Conservation (phyloP, 2,329 filamentous ascomycete genomes). For the Alternaria infectoria region DNA sequence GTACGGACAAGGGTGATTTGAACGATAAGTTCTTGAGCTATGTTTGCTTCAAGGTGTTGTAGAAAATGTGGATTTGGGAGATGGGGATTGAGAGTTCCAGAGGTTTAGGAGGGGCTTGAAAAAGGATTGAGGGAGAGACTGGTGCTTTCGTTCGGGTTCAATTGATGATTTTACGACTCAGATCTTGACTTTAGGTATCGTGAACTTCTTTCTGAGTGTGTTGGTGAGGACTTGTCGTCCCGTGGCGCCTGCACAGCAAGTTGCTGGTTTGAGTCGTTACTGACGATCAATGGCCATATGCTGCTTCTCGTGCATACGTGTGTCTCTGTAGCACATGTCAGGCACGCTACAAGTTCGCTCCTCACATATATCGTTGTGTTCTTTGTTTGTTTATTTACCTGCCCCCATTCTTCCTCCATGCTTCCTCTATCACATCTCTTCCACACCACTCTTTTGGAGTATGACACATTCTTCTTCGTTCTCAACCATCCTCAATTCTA, state of each 20-base stretch:
- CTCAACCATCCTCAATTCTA: neutral
- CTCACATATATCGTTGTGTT: neutral
- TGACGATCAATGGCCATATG: neutral
- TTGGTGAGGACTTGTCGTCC: fast-evolving
- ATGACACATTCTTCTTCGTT: neutral
- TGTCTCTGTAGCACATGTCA: neutral
- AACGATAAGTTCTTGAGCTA: slow-evolving; percentile 27
- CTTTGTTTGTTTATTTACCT: neutral
- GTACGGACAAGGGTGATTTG: slow-evolving; percentile 21
- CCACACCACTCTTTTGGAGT: neutral
- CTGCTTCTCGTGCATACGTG: neutral
- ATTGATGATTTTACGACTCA: neutral
- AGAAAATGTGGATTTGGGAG: neutral
- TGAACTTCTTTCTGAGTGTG: fast-evolving
- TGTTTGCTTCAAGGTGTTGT: slow-evolving; percentile 9
- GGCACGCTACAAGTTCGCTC: neutral
- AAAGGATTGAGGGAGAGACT: neutral
- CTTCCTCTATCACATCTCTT: neutral
- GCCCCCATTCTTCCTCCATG: neutral
- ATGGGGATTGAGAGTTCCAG: neutral
- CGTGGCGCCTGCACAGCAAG: neutral
- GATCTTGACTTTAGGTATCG: fast-evolving
- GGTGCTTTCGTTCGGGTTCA: neutral
- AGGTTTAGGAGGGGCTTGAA: neutral
- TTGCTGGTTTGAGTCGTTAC: neutral